Evolutionary conservation across 148 eudicot species (phyloP), one percentile per base, ranked within the genome.

Genomic region (Chenopodium quinoa): DNA sequence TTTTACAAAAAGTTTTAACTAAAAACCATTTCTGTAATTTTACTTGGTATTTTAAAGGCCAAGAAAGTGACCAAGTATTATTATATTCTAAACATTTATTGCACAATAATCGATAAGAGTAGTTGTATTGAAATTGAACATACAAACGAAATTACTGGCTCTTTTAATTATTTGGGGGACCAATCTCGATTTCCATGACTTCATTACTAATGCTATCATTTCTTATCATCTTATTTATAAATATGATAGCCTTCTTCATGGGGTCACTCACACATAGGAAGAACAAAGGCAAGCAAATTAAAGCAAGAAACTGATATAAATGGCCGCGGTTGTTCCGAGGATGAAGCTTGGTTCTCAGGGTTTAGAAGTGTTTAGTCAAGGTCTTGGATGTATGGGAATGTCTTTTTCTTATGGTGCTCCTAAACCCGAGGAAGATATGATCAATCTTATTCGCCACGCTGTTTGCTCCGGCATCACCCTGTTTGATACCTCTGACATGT

Each of bases 381-480:
- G 85, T 8, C 85, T 85, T 1, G 87, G 87, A 0, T 85, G 87
- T 50, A 69, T 75, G 79, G 82, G 84, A 52, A 82, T 85, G 87
- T 75, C 85, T 19, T 63, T 56, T 20, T 50, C 62, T 19, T 78
- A 84, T 47, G 82, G 87, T 75, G 77, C 78, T 0, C 79, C 84
- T 10, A 81, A 81, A 78, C 78, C 87, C 11, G 82, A 85, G 3
- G 68, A 77, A 0, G 87, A 78, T 79, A 81, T 85, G 84, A 81
- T 85, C 63, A 20, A 56, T 6, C 81, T 85, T 73, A 78, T 85
- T 34, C 83, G 63, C 73, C 80, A 82, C 34, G 85, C 87, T 66
- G 63, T 85, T 50, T 17, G 66, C 80, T 58, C 82, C 29, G 85
- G 85, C 23, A 60, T 85, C 80, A 85, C 87, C 64, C 79, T 82